phyloP scores from a whole-genome alignment of 2,329 filamentous ascomycete genomes.

The Leptosphaerulina australis region DNA sequence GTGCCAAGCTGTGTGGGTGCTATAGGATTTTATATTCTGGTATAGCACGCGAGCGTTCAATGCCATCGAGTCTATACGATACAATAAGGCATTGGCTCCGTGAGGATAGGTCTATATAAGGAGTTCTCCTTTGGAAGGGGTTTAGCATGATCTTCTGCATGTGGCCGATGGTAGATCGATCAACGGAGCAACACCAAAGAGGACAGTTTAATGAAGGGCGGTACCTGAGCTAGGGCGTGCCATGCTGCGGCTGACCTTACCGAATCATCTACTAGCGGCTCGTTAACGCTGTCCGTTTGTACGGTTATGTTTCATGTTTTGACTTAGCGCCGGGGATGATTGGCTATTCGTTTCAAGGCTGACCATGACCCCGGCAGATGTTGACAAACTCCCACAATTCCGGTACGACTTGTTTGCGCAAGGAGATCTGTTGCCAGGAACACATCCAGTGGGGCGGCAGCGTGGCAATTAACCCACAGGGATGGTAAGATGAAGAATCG shows the following conservation, averaged over 20 bases:
- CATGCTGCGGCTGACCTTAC: conserved; percentile 33
- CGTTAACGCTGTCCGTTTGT: conserved; percentile 23
- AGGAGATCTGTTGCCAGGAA: conserved; percentile 37
- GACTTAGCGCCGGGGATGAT: conserved; percentile 28
- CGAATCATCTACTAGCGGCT: conserved; percentile 22
- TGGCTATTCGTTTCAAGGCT: conserved; percentile 33
- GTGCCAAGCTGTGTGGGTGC: conserved; percentile 11
- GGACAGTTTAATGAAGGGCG: conserved; percentile 35
- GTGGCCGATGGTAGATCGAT: conserved; percentile 11
- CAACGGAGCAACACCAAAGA: conserved; percentile 1
- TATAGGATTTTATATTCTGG: conserved; percentile 11
- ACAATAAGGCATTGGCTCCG: not conserved
- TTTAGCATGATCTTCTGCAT: conserved; percentile 15
- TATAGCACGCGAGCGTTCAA: conserved; percentile 10
- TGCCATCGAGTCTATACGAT: conserved; percentile 6
- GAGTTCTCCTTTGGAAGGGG: conserved; percentile 16
- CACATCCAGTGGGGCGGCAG: conserved; percentile 28
- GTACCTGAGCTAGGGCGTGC: conserved; percentile 42
- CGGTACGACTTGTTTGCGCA: conserved; percentile 23
- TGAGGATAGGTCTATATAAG: conserved; percentile 2
- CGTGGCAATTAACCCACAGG: conserved; percentile 19
- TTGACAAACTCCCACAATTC: conserved; percentile 24
- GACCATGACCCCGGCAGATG: conserved; percentile 28
- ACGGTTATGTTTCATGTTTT: conserved; percentile 44
- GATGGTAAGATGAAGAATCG: conserved; percentile 20